These are phyloP conservation scores for Skeletonema marinoi DNA, from an alignment of 108 stramenopile species.

Conservation along the genomic window DNA sequence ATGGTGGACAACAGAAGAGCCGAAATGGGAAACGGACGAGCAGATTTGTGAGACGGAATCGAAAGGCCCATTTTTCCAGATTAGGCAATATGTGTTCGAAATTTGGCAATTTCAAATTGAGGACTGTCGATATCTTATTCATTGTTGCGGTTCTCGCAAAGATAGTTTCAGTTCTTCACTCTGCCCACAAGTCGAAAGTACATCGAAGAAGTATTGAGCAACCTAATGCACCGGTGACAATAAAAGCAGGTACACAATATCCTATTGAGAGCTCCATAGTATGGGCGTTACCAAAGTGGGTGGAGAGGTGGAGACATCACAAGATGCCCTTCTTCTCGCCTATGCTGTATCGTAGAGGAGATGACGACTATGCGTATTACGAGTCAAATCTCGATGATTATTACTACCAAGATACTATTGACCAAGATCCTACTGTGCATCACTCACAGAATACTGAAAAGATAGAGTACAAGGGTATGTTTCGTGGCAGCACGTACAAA, in stretches of 20 bases:
- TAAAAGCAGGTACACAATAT: not conserved
- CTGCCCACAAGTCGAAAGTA: not conserved
- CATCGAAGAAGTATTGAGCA: not conserved
- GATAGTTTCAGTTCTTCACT: slow-evolving; percentile 11
- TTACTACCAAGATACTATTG: not conserved
- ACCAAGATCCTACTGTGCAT: not conserved
- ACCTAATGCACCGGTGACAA: not conserved
- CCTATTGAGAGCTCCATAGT: not conserved
- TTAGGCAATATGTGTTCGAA: slow-evolving; percentile 5
- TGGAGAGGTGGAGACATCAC: slow-evolving; percentile 17
- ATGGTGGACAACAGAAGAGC: slow-evolving; percentile 15
- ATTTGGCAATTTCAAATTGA: not conserved
- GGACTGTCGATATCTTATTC: slow-evolving; percentile 15
- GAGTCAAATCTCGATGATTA: not conserved
- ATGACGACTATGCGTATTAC: slow-evolving; percentile 13
- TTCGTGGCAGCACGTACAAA: not conserved
- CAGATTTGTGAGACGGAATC: not conserved
- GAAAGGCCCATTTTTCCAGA: not conserved
- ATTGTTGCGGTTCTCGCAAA: slow-evolving; percentile 8
- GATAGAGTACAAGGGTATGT: not conserved
- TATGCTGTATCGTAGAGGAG: slow-evolving; percentile 32
- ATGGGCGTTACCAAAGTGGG: slow-evolving; percentile 11
- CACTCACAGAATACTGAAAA: not conserved
- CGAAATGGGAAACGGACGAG: not conserved
- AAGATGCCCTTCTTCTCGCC: slow-evolving; percentile 42